Conservation (phyloP, 2,329 filamentous ascomycete genomes). For the Hymenoscyphus scutula region DNA sequence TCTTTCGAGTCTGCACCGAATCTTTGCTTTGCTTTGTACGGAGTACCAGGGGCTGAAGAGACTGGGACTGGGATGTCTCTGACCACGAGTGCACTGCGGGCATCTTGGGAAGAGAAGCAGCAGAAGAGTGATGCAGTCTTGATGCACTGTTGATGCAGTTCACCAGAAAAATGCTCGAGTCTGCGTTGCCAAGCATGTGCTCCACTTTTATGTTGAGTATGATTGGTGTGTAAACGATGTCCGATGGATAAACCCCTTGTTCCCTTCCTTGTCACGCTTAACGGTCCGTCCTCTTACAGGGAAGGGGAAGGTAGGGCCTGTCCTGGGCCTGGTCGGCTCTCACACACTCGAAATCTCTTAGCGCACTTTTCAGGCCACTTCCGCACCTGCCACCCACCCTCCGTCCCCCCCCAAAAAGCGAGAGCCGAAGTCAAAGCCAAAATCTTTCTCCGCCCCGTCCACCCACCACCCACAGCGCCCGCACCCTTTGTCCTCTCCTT, state of each 20-base stretch:
- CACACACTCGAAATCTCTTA: background rate
- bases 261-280: background rate
- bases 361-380: background rate
- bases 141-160: background rate
- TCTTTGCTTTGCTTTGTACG: background rate
- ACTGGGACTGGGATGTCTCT: background rate
- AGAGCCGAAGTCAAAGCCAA: too few relatives aligned
- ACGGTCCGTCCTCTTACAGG: background rate
- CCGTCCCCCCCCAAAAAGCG: background rate
- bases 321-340: too few relatives aligned
- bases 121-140: background rate
- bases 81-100: background rate
- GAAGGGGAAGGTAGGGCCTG: too few relatives aligned
- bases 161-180: background rate
- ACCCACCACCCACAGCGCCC: background rate
- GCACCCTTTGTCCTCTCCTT: conserved; percentile 5
- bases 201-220: background rate
- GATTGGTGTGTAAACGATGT: conserved; percentile 4
- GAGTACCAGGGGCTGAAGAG: background rate
- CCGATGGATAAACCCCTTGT: background rate
- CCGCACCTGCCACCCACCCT: background rate
- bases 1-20: background rate
- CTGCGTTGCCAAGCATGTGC: background rate
- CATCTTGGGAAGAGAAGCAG: background rate
- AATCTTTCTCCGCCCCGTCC: conserved; percentile 1